Percentiles rank a stretch among this genome's conserved stretches.
phyloP scores from a whole-genome alignment of 1,284 basidiomycete genomes.

The Sporisorium reilianum region DNA sequence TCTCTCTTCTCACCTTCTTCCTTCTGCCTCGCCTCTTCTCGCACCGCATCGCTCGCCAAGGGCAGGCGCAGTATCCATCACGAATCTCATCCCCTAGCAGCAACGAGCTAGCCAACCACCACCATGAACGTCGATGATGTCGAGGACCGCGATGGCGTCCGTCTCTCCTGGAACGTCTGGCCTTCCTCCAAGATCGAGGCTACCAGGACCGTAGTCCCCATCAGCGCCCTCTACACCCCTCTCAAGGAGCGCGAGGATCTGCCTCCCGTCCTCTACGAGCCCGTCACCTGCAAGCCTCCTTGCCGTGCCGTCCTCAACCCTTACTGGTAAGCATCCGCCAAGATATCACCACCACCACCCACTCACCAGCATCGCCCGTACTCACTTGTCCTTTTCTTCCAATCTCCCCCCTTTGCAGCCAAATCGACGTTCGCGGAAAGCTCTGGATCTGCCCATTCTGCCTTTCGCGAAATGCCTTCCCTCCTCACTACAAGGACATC shows the following conservation, averaged over 20 bases:
- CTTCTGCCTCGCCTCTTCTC: conserved; percentile 11
- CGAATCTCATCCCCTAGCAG: neutral
- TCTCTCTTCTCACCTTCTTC: neutral
- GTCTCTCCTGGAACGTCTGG: conserved; percentile 95
- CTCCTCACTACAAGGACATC: conserved; percentile 99
- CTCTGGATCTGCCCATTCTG: conserved; percentile 99
- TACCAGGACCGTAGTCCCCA: conserved; percentile 96
- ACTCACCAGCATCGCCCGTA: neutral
- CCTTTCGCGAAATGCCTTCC: conserved; percentile 94
- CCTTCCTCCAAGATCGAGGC: conserved; percentile 97
- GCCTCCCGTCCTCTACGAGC: conserved; percentile 96
- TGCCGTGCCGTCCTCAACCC: conserved; percentile 98
- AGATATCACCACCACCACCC: too few species aligned
- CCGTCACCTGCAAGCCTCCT: conserved; percentile 96
- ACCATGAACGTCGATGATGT: conserved; percentile 68
- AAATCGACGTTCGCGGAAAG: conserved; percentile 98
- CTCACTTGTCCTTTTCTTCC: neutral
- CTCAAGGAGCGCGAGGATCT: conserved; percentile 94
- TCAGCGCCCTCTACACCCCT: conserved; percentile 96
- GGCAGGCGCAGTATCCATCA: conserved; percentile 12
- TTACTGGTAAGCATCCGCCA: conserved; percentile 78
- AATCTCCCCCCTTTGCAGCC: conserved; percentile 73
- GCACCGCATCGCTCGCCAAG: conserved; percentile 5
- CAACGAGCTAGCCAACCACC: conserved; percentile 6
- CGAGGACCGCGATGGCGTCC: conserved; percentile 70